Conservation (phyloP, 257 asterid species). For the Cruciata laevipes region DNA sequence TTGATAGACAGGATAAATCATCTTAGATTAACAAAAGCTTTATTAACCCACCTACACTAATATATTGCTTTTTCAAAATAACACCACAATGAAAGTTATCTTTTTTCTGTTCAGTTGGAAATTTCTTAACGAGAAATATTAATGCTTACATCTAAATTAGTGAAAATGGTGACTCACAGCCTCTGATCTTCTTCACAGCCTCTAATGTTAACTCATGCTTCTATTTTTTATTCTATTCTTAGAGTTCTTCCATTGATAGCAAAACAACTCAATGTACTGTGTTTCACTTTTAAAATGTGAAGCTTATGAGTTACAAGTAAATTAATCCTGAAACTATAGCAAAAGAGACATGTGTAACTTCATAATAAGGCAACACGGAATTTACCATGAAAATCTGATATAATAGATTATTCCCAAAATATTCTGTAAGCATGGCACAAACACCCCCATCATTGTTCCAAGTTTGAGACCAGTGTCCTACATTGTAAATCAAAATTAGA, state of each 20-base stretch:
- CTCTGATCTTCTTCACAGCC: not conserved
- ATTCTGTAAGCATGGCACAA: conserved; percentile 93
- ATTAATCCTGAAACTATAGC: not conserved
- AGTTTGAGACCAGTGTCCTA: conserved; percentile 63
- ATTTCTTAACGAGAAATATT: not conserved
- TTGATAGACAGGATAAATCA: too few species aligned
- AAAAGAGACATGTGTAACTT: not conserved
- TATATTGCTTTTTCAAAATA: not conserved
- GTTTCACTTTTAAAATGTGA: not conserved
- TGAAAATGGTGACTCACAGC: not conserved
- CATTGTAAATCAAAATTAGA: conserved; percentile 16
- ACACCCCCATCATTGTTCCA: conserved; percentile 98
- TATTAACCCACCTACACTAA: not conserved
- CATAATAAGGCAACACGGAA: conserved; percentile 12
- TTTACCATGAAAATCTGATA: conserved; percentile 91
- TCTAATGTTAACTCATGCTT: not conserved
- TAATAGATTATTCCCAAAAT: conserved; percentile 94
- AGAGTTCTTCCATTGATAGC: not conserved
- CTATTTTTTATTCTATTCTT: not conserved
- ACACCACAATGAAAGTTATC: not conserved
- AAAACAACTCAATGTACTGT: not conserved
- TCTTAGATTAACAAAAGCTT: not conserved
- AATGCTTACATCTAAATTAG: not conserved
- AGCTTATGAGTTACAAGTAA: not conserved
- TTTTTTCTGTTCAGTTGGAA: not conserved